Percentiles rank a stretch among this genome's conserved stretches.
Evolutionary conservation across 441 rosid species (phyloP).

Genomic region (Biscutella auriculata): DNA sequence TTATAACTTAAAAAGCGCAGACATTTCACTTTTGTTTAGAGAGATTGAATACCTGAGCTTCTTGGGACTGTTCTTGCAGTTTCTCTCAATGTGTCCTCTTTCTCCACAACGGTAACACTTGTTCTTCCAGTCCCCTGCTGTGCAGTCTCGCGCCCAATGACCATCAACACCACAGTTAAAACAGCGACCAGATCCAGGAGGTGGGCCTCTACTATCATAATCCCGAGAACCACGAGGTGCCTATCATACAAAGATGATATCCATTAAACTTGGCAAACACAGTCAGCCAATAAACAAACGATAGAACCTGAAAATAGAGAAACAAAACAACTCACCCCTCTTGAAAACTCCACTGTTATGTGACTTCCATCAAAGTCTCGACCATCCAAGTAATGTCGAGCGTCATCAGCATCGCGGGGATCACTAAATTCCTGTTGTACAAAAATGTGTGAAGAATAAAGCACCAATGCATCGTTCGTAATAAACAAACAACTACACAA

Average conservation of each 20-base stretch:
- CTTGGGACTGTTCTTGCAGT: constrained; percentile 58
- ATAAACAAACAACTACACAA: neutral
- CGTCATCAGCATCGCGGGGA: constrained; percentile 71
- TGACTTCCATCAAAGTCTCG: constrained; percentile 65
- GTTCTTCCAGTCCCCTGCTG: constrained; percentile 78
- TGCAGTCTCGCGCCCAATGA: constrained; percentile 77
- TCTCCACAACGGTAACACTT: constrained; percentile 77
- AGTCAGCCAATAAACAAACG: neutral
- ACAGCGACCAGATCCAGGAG: constrained; percentile 70
- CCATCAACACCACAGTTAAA: constrained; percentile 71
- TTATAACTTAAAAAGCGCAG: too few species aligned
- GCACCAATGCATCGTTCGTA: neutral
- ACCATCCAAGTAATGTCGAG: constrained; percentile 53
- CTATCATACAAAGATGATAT: constrained; percentile 18
- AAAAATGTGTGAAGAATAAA: neutral
- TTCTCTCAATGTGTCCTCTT: constrained; percentile 64
- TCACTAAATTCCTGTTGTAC: constrained; percentile 50
- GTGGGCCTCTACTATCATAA: constrained; percentile 47
- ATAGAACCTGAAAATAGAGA: neutral
- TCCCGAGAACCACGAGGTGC: constrained; percentile 68
- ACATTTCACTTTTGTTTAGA: neutral
- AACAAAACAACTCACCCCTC: constrained; percentile 38
- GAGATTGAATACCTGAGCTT: constrained; percentile 33
- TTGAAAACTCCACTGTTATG: constrained; percentile 54
- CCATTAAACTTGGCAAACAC: neutral